Conservation (phyloP, 768 basidiomycete genomes). For the Butyriboletus loyo region DNA sequence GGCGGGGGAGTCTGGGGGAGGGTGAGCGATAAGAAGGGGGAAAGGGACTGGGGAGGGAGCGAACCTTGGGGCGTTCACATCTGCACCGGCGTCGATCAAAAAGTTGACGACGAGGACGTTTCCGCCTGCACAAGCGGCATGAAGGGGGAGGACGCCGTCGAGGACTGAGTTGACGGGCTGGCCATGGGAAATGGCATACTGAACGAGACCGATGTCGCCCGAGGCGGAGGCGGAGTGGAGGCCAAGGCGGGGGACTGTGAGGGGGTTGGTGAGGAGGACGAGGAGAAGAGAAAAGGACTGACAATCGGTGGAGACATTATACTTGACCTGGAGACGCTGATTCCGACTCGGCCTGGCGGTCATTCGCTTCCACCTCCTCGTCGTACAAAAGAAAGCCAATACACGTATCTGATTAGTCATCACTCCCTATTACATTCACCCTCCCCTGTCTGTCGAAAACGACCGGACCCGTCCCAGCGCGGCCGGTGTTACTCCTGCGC, state of each 20-base stretch:
- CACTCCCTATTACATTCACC: slow-evolving; percentile 1
- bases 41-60: slow-evolving; percentile 23
- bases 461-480: slow-evolving; percentile 22
- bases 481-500: slow-evolving; percentile 24
- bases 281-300: slow-evolving; percentile 8
- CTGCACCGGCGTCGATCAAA: slow-evolving; percentile 92
- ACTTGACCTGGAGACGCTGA: slow-evolving; percentile 45
- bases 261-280: background rate
- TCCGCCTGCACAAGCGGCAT: slow-evolving; percentile 91
- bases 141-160: slow-evolving; percentile 94
- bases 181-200: slow-evolving; percentile 89
- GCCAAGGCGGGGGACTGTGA: slow-evolving; percentile 68
- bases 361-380: slow-evolving; percentile 11
- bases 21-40: slow-evolving; percentile 8
- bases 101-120: slow-evolving; percentile 84
- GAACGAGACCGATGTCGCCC: slow-evolving; percentile 90
- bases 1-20: slow-evolving; percentile 57
- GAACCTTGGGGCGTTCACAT: slow-evolving; percentile 93
- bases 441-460: slow-evolving; percentile 14
- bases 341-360: slow-evolving; percentile 27
- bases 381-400: background rate
- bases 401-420: slow-evolving; percentile 14
- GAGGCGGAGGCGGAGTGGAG: slow-evolving; percentile 75
- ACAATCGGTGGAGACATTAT: slow-evolving; percentile 56
- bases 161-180: slow-evolving; percentile 96